Percentiles rank a stretch among this genome's conserved stretches.
Evolutionary conservation across 257 asterid genomes (phyloP).

Genomic region (Cruciata laevipes): DNA sequence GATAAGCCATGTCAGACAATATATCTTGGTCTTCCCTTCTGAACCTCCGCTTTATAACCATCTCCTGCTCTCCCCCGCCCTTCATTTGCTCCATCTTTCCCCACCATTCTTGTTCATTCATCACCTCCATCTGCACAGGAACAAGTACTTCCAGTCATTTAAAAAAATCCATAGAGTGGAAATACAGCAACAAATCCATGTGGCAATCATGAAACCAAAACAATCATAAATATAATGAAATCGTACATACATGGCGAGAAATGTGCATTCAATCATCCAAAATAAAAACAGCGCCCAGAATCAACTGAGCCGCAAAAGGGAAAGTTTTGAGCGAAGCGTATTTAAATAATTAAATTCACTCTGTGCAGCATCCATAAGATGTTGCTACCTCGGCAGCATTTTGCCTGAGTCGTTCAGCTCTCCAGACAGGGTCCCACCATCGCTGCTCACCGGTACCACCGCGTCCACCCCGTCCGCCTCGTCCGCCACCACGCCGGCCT

Average conservation of each 20-base stretch:
- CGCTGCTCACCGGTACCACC: constrained; percentile 83
- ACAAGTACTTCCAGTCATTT: background rate
- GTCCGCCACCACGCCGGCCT: constrained; percentile 30
- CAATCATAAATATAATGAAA: background rate
- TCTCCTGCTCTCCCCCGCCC: constrained; percentile 76
- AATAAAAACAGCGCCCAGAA: too few species aligned
- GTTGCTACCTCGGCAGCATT: constrained; percentile 59
- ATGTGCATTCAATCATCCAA: background rate
- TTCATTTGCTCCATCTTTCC: constrained; percentile 72
- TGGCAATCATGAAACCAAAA: background rate
- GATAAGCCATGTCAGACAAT: constrained; percentile 77
- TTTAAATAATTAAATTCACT: background rate
- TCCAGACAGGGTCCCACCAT: constrained; percentile 99
- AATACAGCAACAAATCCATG: background rate
- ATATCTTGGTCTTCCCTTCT: constrained; percentile 70
- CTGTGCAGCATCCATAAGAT: background rate
- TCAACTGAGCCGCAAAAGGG: too few species aligned
- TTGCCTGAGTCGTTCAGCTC: constrained; percentile 89
- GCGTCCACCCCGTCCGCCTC: constrained; percentile 39
- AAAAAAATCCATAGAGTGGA: background rate
- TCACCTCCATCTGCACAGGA: constrained; percentile 55
- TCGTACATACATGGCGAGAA: background rate
- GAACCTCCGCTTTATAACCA: constrained; percentile 68
- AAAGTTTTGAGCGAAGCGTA: too few species aligned
- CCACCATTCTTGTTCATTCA: constrained; percentile 92